phyloP scores from a whole-genome alignment of 2,329 filamentous ascomycete genomes.

The Xylariaceae sp. region DNA sequence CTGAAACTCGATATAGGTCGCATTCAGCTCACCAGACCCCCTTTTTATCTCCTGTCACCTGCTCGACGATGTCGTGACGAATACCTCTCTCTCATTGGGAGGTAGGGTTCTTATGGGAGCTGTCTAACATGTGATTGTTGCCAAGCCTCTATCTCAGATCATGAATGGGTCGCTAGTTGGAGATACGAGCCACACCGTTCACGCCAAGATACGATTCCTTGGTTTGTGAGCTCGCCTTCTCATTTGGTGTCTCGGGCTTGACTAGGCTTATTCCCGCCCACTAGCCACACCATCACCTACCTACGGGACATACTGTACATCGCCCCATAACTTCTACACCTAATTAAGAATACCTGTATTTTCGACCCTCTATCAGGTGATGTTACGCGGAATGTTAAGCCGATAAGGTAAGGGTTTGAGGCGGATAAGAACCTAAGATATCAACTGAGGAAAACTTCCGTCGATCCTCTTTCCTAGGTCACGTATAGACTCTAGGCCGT shows the following conservation, averaged over 20 bases:
- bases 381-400: no score
- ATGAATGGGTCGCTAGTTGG: slow-evolving; percentile 12
- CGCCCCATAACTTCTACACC: neutral
- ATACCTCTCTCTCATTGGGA: slow-evolving; percentile 22
- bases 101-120: slow-evolving; percentile 10
- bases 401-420: no score
- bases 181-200: slow-evolving; percentile 31
- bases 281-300: slow-evolving; percentile 25
- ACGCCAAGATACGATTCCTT: slow-evolving; percentile 15
- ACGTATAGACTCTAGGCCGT: no score
- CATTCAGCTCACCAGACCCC: slow-evolving; percentile 24
- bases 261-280: slow-evolving; percentile 17
- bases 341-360: neutral
- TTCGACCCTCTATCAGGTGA: no score
- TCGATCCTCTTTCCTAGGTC: slow-evolving; percentile 16
- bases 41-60: slow-evolving; percentile 7
- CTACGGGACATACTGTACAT: no score
- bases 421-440: no score
- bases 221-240: slow-evolving; percentile 13
- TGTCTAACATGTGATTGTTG: slow-evolving; percentile 25
- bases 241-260: slow-evolving; percentile 18
- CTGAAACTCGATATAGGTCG: slow-evolving; percentile 12
- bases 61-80: slow-evolving; percentile 5
- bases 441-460: neutral
- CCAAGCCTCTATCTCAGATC: slow-evolving; percentile 25